Percentiles rank a stretch among this genome's conserved stretches.
phyloP scores from a whole-genome alignment of 2,329 filamentous ascomycete species.

The Colletotrichum agaves region DNA sequence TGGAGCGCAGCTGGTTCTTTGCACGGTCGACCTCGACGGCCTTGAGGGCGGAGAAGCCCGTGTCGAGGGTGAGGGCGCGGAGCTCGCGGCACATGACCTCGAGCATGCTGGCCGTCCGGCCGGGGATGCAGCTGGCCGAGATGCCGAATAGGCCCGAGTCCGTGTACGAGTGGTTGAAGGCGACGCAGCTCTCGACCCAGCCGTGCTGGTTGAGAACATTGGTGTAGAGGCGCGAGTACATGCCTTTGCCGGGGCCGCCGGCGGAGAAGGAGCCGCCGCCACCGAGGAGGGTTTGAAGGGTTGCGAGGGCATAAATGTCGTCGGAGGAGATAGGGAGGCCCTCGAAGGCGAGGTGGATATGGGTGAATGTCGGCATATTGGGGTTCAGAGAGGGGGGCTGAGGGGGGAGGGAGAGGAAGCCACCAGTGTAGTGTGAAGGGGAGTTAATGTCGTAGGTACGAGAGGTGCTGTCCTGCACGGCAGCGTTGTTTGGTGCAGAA shows the following conservation, averaged over 20 bases:
- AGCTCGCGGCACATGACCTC: constrained; percentile 96
- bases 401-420: constrained; percentile 85
- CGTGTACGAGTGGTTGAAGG: constrained; percentile 98
- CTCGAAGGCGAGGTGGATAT: constrained; percentile 97
- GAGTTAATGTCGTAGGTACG: constrained; percentile 64
- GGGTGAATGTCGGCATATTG: constrained; percentile 81
- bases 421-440: constrained; percentile 89
- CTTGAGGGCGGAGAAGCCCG: constrained; percentile 78
- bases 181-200: constrained; percentile 95
- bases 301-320: constrained; percentile 96
- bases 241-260: constrained; percentile 96
- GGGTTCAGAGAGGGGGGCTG: constrained; percentile 83
- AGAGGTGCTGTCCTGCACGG: constrained; percentile 59
- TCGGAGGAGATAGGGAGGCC: constrained; percentile 88
- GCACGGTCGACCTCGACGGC: constrained; percentile 86
- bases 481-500: constrained; percentile 72
- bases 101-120: constrained; percentile 83
- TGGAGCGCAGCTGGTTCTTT: constrained; percentile 94
- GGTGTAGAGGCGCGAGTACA: constrained; percentile 98
- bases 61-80: constrained; percentile 78
- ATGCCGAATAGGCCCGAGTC: constrained; percentile 97
- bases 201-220: constrained; percentile 97
- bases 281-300: constrained; percentile 93
- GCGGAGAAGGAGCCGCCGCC: constrained; percentile 97
- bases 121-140: constrained; percentile 84